These are phyloP conservation scores for Platanus orientalis DNA, from an alignment of 164 flowering plant genomes.

Conservation along the genomic window DNA sequence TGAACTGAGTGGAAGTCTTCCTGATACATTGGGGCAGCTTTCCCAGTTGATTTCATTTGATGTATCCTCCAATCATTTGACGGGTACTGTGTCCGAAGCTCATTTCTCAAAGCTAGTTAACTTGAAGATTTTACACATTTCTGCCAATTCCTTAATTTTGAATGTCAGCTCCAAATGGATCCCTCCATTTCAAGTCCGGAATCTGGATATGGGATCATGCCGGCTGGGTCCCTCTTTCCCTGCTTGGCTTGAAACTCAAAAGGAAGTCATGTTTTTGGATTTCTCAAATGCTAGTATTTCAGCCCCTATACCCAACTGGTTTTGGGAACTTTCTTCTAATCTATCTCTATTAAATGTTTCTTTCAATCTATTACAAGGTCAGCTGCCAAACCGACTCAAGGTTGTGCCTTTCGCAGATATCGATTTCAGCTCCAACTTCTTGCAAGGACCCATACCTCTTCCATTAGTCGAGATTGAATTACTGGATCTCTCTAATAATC, in stretches of 20 bases:
- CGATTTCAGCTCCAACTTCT: slow-evolving; percentile 43
- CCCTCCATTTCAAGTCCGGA: slow-evolving; percentile 36
- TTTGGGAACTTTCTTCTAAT: slow-evolving; percentile 41
- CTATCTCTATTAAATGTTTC: slow-evolving; percentile 35
- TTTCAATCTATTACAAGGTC: slow-evolving; percentile 35
- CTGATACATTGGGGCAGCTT: slow-evolving; percentile 30
- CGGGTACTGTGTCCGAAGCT: slow-evolving; percentile 26
- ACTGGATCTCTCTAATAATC: slow-evolving; percentile 39
- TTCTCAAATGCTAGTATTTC: slow-evolving; percentile 47
- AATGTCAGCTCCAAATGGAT: slow-evolving; percentile 36
- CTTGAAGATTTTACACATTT: slow-evolving; percentile 23
- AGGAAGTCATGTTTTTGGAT: slow-evolving; percentile 23
- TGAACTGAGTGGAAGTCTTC: slow-evolving; percentile 25
- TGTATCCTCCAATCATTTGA: slow-evolving; percentile 24
- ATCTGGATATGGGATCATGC: slow-evolving; percentile 32
- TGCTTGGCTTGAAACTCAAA: slow-evolving; percentile 34
- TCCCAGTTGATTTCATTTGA: slow-evolving; percentile 17
- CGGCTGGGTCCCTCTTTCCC: slow-evolving; percentile 40
- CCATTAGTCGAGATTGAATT: slow-evolving; percentile 24
- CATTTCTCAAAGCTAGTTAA: slow-evolving; percentile 28
- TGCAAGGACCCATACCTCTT: slow-evolving; percentile 40
- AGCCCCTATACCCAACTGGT: slow-evolving; percentile 41
- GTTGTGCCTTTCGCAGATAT: slow-evolving; percentile 33
- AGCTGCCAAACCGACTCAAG: slow-evolving; percentile 30
- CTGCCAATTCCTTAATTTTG: slow-evolving; percentile 29